phyloP scores from a whole-genome alignment of 2,329 filamentous ascomycete species.

The Tympanopsis confertula region DNA sequence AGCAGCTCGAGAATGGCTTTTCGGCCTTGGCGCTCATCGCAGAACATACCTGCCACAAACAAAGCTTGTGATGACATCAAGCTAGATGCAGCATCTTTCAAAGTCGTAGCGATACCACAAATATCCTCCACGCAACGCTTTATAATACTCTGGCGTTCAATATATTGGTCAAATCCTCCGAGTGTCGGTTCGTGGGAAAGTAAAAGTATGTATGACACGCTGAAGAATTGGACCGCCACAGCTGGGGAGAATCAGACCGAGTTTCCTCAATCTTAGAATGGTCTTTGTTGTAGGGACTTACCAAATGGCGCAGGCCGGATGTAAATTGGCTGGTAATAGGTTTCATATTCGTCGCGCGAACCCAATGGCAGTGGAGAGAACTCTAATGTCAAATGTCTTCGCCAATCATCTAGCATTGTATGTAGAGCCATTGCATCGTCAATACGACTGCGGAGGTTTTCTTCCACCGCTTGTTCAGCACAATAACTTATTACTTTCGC shows the following conservation, averaged over 20 bases:
- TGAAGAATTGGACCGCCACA: slow-evolving; percentile 11
- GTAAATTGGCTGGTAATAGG: slow-evolving; percentile 10
- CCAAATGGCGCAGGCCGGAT: slow-evolving; percentile 9
- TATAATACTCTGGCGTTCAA: slow-evolving; percentile 8
- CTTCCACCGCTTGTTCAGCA: slow-evolving; percentile 6
- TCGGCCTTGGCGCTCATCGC: slow-evolving; percentile 1
- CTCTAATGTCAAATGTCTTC: slow-evolving; percentile 10
- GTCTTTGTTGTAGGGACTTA: slow-evolving; percentile 8
- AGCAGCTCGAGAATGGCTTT: slow-evolving; percentile 8
- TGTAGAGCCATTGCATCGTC: slow-evolving; percentile 8
- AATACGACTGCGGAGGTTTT: slow-evolving; percentile 5
- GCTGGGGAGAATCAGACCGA: slow-evolving; percentile 3
- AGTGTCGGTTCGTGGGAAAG: slow-evolving; percentile 9
- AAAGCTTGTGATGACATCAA: slow-evolving; percentile 13
- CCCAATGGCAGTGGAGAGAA: slow-evolving; percentile 11
- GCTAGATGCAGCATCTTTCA: slow-evolving; percentile 12
- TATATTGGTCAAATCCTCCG: slow-evolving; percentile 8
- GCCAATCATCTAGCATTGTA: slow-evolving; percentile 12
- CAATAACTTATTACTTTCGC: slow-evolving; percentile 11
- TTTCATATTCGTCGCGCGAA: not conserved
- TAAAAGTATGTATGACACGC: slow-evolving; percentile 10
- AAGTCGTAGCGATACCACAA: slow-evolving; percentile 11
- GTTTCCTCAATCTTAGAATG: slow-evolving; percentile 2
- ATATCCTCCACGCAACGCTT: slow-evolving; percentile 9
- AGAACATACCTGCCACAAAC: slow-evolving; percentile 7